Evolutionary conservation across 2,329 filamentous ascomycete genomes (phyloP), one percentile per base, ranked within the genome.

Genomic region (Ophiocordyceps sinensis): DNA sequence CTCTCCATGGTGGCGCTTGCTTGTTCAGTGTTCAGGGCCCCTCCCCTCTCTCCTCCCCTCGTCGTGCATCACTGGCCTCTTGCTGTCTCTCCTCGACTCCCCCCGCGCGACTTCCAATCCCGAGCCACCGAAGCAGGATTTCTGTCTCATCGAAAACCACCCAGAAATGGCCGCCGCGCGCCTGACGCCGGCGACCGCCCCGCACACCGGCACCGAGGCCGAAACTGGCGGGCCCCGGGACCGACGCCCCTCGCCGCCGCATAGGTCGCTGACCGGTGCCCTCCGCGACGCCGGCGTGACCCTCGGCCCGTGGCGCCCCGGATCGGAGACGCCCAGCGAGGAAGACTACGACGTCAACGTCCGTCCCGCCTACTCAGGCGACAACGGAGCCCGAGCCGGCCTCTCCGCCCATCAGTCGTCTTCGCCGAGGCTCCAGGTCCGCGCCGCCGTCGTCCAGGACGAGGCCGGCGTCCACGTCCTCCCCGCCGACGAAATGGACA

Each of bases 261-360:
- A 46, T 10, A 43, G 46, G 21, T 53, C 57, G 8, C 53, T 60
- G 10, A 50, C 47, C 4, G 49, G 56, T 28, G 57, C 54, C 34
- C 45, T 59, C 28, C 49, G 44, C 13, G 46, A 48, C 17, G 50
- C 48, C 10, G 53, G 53, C n/a, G 48, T 48, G 35, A 47, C 43
- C 12, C 43, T 51, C 10, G 49, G 57, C 10, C 41, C 39, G 10
- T 19, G 41, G 2, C 38, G 40, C 2, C 29, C 48, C 44, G 47
- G 51, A 28, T 65, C 62, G 2, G 65, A 66, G 13, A 65, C 59
- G 13, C 54, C 64, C 2, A 68, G 64, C 31, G 66, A 66, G 41
- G 66, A 68, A 45, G 66, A 68, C 41, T 67, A 67, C 37, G 64
- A 68, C 28, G 59, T 64, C 14, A 59, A 57, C 31, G 37, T 59